Evolutionary conservation across 2,329 filamentous ascomycete genomes (phyloP).

Genomic region (Ophiostoma tasmaniense): DNA sequence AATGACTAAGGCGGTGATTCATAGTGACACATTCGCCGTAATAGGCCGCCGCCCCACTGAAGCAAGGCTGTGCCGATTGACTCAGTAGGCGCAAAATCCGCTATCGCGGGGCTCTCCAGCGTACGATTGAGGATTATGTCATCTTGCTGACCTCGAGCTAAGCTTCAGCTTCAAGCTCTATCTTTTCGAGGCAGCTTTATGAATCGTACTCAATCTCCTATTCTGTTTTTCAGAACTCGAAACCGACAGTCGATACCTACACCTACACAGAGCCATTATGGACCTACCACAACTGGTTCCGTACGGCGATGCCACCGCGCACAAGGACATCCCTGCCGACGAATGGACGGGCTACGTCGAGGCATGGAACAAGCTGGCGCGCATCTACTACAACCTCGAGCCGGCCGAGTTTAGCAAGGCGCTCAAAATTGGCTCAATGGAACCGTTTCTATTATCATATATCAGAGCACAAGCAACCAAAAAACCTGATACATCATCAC

Average conservation of each 20-base stretch:
- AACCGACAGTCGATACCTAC: background rate
- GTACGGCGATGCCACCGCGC: conserved; percentile 57
- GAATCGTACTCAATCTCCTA: background rate
- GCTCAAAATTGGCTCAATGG: conserved; percentile 43
- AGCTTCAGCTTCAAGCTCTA: background rate
- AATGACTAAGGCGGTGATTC: background rate
- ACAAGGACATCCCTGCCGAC: conserved; percentile 52
- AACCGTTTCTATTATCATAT: conserved; percentile 59
- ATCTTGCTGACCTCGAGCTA: background rate
- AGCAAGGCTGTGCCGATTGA: conserved; percentile 1
- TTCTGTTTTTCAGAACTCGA: background rate
- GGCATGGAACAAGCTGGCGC: conserved; percentile 63
- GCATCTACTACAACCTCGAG: conserved; percentile 54
- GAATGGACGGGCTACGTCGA: conserved; percentile 75
- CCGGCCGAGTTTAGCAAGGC: conserved; percentile 45
- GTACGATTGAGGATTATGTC: background rate
- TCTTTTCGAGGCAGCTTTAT: background rate
- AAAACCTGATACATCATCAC: conserved; percentile 29
- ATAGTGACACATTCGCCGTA: background rate
- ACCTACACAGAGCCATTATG: background rate
- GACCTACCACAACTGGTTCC: conserved; percentile 63
- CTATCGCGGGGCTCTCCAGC: background rate
- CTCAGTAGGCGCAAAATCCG: background rate
- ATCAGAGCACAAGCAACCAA: conserved; percentile 43
- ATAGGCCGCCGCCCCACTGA: background rate